Evolutionary conservation across 2,329 filamentous ascomycete species (phyloP), one percentile per base, ranked within the genome.

Genomic region (Penicillium sp.): DNA sequence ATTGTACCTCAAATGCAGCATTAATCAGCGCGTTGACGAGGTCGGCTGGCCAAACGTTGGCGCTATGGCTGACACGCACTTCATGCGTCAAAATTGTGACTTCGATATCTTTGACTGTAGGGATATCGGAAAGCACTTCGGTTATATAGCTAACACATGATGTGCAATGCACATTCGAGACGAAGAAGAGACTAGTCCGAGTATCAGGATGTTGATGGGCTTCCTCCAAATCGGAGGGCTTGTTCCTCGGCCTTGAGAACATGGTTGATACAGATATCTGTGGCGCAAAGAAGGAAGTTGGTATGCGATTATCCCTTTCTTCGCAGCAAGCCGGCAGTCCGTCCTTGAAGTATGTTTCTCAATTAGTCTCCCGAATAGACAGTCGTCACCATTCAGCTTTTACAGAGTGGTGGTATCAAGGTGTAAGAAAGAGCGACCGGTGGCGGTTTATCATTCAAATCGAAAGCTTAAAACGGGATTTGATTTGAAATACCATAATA

Each of bases 111-210:
- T 58, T 58, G 42, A 77, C 67, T 4, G 74, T 66, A 13, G 63
- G 63, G 5, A 71, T 63, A 39, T 71, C 67, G 0, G 67, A 69
- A 1, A 79, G 65, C n/a, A 78, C 68, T 61, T 76, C 74, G 32
- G 71, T 71, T 43, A 77, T 72, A 60, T 78, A 75, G 42, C 75
- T 66, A 19, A 79, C 74, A 54, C 77, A 79, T 18, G 76, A 79
- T 14, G 76, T 66, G 60, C 77, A 79, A 61, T 79, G 77, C 36
- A 79, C 72, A 55, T 79, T 79, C 54, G 74, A 75, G 46, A 78
- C 75, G 52, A 78, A 73, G 29, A 79, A 72, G 19, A 71, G 60
- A 56, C 67, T 72, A 47, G 51, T 61, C 47, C 61, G 60, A 7
- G 27, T 46, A 34, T 53, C 36, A 5, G 10, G 11, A 3, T 49